Evolutionary conservation across 352 stramenopile species (phyloP), one percentile per base, ranked within the genome.

Genomic region (Globisporangium cylindrosporum): DNA sequence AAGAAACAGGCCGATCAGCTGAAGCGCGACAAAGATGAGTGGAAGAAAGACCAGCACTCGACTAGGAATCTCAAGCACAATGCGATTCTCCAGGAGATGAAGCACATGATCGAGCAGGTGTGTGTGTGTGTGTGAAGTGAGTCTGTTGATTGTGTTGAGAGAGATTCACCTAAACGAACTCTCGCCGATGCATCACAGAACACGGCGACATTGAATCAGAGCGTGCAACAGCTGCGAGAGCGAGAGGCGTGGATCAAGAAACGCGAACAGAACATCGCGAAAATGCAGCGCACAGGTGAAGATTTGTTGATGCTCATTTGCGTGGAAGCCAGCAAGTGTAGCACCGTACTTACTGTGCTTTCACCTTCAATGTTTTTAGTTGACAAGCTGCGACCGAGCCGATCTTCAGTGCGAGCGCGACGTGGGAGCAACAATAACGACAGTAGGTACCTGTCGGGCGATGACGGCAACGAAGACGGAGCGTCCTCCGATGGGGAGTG

Each of bases 41-140:
- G 84, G 84, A 76, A 76, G 32, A 69, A 55, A 20, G 76, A 83
- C 62, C 78, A 72, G 65, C 59, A 62, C 20, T 24, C 9, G 6
- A 58, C 43, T 12, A 62, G 63, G 24, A 59, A 66, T 22, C 38
- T 36, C 7, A 48, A 67, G 20, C 54, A 69, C 24, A 73, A 74
- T 61, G 74, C 75, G 24, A 79, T 89, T 51, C 66, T 86, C 32
- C 71, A 74, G 4, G 80, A 92, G 57, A 84, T 89, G 72, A 86
- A 86, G 59, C 70, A 71, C 3, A 89, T 90, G 74, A 84, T 90
- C 49, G 80, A 92, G 59, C 73, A 89, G 67, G 77, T 85, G 53
- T 41, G 29, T 22, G 22, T 34, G 18, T 46, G 27, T n/a, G 4
- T 8, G n/a, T 41, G 20, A 34, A 22, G 24, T 6, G 43, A 9